Evolutionary conservation across 202 grass and related monocot genomes (phyloP).

Genomic region (Carex arenaria): DNA sequence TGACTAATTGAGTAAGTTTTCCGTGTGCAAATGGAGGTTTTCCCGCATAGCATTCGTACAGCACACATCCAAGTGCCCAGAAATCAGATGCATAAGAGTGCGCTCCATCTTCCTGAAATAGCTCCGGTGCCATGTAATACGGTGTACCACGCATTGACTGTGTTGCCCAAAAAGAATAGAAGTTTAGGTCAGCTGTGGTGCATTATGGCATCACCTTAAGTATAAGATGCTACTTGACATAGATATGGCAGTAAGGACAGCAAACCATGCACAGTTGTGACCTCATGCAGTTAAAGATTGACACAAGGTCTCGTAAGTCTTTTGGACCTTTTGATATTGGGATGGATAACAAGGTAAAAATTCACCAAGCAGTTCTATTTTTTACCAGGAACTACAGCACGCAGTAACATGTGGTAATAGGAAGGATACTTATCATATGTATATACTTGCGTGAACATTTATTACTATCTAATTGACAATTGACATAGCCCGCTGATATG

Average conservation of each 20-base stretch:
- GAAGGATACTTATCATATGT: neutral
- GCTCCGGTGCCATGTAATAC: constrained; percentile 98
- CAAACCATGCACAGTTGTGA: neutral
- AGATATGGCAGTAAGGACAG: neutral
- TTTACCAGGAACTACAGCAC: neutral
- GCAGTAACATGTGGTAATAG: neutral
- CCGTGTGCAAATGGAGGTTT: constrained; percentile 61
- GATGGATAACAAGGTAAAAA: neutral
- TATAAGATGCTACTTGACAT: neutral
- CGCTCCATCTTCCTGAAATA: constrained; percentile 81
- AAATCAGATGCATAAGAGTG: constrained; percentile 98
- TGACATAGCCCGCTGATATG: neutral
- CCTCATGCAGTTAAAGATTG: neutral
- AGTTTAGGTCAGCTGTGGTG: neutral
- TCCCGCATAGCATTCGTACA: constrained; percentile 92
- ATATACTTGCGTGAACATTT: constrained; percentile 1
- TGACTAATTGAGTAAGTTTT: constrained; percentile 93
- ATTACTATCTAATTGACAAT: neutral
- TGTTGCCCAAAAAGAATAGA: constrained; percentile 31
- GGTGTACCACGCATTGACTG: constrained; percentile 87
- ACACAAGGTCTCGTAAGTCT: neutral
- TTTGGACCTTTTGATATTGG: neutral
- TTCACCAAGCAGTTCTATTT: neutral
- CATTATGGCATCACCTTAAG: neutral
- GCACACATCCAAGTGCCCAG: constrained; percentile 92